phyloP scores from a whole-genome alignment of 805 yeast genomes.

The Teunomyces cretensis region DNA sequence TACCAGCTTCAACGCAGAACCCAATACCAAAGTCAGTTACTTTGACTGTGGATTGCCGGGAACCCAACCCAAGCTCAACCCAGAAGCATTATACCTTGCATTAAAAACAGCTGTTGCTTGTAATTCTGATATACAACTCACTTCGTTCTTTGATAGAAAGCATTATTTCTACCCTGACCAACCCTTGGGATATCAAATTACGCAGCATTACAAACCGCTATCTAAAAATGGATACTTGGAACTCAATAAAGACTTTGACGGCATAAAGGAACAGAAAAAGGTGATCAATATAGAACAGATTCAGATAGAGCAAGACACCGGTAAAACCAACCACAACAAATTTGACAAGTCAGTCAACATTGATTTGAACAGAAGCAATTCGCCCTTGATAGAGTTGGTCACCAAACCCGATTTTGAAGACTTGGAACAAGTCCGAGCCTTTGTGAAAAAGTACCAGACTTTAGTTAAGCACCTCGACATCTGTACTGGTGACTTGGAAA shows the following conservation, averaged over 20 bases:
- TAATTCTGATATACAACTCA: constrained; percentile 52
- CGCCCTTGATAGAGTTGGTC: constrained; percentile 86
- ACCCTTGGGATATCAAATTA: constrained; percentile 93
- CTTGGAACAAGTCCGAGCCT: constrained; percentile 68
- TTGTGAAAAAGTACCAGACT: constrained; percentile 77
- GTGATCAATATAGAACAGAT: constrained; percentile 69
- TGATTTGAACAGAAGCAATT: constrained; percentile 82
- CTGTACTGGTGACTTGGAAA: constrained; percentile 88
- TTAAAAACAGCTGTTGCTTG: constrained; percentile 71
- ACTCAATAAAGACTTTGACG: constrained; percentile 54
- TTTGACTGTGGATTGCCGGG: constrained; percentile 92
- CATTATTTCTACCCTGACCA: constrained; percentile 97
- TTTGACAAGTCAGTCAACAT: constrained; percentile 45
- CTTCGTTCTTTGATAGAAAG: constrained; percentile 82
- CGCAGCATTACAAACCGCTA: constrained; percentile 82
- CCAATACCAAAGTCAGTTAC: constrained; percentile 70
- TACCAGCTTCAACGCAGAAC: constrained; percentile 47
- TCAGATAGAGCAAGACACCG: constrained; percentile 95
- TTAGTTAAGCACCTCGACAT: constrained; percentile 66
- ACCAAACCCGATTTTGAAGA: constrained; percentile 82
- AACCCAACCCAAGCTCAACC: constrained; percentile 79
- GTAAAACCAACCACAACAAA: constrained; percentile 61
- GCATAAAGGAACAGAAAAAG: constrained; percentile 42
- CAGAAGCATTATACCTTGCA: constrained; percentile 70
- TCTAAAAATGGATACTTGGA: constrained; percentile 64